phyloP scores from a whole-genome alignment of 768 basidiomycete genomes.

The Lentinus brumalis region DNA sequence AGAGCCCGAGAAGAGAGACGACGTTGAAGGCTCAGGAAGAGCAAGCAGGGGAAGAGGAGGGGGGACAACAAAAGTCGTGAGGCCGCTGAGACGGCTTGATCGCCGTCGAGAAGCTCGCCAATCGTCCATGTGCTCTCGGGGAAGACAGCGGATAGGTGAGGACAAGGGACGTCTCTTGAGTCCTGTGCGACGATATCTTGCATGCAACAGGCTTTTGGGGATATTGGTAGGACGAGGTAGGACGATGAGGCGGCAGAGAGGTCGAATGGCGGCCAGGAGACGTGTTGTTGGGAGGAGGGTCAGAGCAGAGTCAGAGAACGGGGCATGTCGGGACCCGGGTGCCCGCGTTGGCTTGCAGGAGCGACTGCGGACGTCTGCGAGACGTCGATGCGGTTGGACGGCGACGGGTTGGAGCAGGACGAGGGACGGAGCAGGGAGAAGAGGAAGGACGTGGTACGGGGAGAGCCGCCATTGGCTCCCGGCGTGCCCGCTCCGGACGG shows the following conservation, averaged over 20 bases:
- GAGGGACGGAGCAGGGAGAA: no score
- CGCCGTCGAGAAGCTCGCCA: conserved; percentile 7
- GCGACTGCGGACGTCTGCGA: no score
- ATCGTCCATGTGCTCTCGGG: neutral
- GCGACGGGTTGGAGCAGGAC: no score
- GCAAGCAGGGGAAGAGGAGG: neutral
- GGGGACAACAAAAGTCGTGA: conserved; percentile 10
- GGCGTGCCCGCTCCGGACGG: no score
- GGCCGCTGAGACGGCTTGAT: conserved; percentile 20
- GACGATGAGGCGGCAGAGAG: neutral
- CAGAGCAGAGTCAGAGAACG: neutral
- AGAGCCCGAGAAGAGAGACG: neutral
- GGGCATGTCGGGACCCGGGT: neutral
- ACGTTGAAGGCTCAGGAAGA: conserved; percentile 10
- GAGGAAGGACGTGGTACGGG: no score
- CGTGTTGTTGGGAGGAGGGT: conserved; percentile 2
- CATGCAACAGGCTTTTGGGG: conserved; percentile 1
- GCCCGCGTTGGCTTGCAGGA: neutral
- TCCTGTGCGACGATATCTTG: conserved; percentile 3
- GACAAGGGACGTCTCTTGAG: neutral
- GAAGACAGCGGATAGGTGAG: conserved; percentile 1
- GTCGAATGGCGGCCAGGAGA: neutral
- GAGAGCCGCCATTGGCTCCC: no score
- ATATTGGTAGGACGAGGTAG: neutral
- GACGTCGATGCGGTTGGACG: no score